Base-by-base conservation (phyloP, 257 asterid species). In the Mentha longifolia region DNA sequence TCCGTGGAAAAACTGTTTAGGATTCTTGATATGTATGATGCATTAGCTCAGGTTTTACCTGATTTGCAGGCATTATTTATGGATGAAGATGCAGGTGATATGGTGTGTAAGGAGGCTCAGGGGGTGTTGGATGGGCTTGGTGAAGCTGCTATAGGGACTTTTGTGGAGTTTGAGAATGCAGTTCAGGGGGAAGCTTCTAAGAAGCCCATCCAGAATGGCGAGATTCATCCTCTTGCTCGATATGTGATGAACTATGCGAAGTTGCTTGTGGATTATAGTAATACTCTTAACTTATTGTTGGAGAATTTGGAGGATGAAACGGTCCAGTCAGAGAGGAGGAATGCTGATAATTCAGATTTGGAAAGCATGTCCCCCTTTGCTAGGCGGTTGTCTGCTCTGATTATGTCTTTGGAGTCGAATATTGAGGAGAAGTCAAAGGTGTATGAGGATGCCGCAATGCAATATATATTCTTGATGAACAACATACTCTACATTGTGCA, bases 211-310 rank as follows among this genome's bases (percentile, higher is more conserved):
- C 97, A 79, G 64, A 86, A 86, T 72, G 98, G 91, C 71, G 98
- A 89, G 77, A 88, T 95, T 71, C 99, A 92, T 65, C 99, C 98
- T 11, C 87, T 95, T 68, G 81, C 88, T 43, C 86, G 99, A 5
- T 95, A 95, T 78, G 99, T 95, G 52, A 95, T 95, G 99, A 95
- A 95, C 78, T 95, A 95, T 75, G 85, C 83, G 28, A 91, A 85
- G 75, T 80, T 92, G 83, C 92, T 95, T 28, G 99, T 84, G 73
- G 99, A 89, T 84, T 95, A 92, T 63, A 83, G 95, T 52, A 79
- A 77, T 41, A 89, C 97, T 7, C 87, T 95, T 14, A 90, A 89
- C 79, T 74, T 71, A 22, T 87, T 92, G 17, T 62, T 95, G 86
- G 90, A 70, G 56, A 77, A 77, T 56, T 74, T 76, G 51, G 87